A percentile compares a stretch with the other conserved stretches of the same genome.
Evolutionary conservation across 345 rosid genomes (phyloP).

Genomic region (Citrus sinensis): DNA sequence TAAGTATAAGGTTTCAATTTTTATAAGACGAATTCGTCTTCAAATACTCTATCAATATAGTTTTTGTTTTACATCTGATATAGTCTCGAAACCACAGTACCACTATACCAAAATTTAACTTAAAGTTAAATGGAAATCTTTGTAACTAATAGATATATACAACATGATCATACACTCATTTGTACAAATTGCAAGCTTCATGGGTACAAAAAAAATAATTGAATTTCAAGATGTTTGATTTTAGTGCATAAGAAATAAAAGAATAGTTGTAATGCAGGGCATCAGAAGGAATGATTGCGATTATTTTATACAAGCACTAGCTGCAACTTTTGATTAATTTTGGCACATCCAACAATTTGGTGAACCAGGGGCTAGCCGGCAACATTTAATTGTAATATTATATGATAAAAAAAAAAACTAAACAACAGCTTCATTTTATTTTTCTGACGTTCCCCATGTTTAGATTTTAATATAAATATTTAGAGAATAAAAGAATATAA

Average conservation of each 20-base stretch:
- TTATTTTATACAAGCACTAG: background rate
- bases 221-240: too few relatives aligned
- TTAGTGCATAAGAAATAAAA: too few relatives aligned
- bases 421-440: background rate
- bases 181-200: background rate
- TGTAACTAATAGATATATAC: background rate
- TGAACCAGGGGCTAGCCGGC: background rate
- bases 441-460: background rate
- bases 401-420: background rate
- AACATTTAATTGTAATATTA: too few relatives aligned
- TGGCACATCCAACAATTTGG: background rate
- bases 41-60: too few relatives aligned
- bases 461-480: background rate
- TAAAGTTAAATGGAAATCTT: too few relatives aligned
- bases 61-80: too few relatives aligned
- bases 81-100: rapidly evolving
- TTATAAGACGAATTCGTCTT: too few relatives aligned
- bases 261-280: background rate
- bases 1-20: too few relatives aligned
- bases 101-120: background rate
- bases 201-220: too few relatives aligned
- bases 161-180: background rate
- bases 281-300: too few relatives aligned
- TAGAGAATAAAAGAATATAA: background rate
- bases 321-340: background rate